Conservation (phyloP, 495 filamentous ascomycete species). For the Neurospora tetraspora region DNA sequence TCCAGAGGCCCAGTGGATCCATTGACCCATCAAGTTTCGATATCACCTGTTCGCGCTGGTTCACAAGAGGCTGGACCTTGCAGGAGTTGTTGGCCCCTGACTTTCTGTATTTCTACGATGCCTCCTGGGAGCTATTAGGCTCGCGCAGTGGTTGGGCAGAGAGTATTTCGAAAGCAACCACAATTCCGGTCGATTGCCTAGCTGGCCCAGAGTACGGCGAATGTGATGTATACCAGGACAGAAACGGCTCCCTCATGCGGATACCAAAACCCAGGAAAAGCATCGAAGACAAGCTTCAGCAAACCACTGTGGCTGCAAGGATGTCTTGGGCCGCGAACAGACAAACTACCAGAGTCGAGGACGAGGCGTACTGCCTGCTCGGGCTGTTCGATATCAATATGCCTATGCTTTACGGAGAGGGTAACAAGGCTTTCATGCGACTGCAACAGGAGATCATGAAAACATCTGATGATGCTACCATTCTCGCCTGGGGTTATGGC, state of each 20-base stretch:
- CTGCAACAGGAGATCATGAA: conserved; percentile 24
- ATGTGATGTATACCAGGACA: neutral
- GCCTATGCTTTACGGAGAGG: conserved; percentile 28
- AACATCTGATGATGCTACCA: conserved; percentile 12
- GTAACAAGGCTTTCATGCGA: conserved; percentile 23
- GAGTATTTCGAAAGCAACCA: neutral
- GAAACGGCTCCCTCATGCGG: neutral
- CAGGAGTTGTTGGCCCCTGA: neutral
- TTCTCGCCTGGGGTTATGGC: neutral
- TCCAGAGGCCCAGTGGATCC: neutral
- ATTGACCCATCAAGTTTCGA: neutral
- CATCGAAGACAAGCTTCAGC: neutral
- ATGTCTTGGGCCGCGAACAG: conserved; percentile 27
- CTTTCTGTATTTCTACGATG: neutral
- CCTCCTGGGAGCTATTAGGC: neutral
- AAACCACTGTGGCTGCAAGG: conserved; percentile 7
- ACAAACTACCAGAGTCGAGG: conserved; percentile 23
- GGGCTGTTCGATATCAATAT: conserved; percentile 27
- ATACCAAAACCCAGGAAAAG: neutral
- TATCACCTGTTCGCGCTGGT: neutral
- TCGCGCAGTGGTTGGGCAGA: neutral
- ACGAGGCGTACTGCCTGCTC: conserved; percentile 28
- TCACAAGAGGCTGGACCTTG: neutral
- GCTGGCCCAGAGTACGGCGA: neutral
- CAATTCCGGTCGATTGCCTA: neutral